A percentile compares a stretch with the other conserved stretches of the same genome.
phyloP scores from a whole-genome alignment of 2,329 filamentous ascomycete genomes.

The Westerdykella aurantiaca region DNA sequence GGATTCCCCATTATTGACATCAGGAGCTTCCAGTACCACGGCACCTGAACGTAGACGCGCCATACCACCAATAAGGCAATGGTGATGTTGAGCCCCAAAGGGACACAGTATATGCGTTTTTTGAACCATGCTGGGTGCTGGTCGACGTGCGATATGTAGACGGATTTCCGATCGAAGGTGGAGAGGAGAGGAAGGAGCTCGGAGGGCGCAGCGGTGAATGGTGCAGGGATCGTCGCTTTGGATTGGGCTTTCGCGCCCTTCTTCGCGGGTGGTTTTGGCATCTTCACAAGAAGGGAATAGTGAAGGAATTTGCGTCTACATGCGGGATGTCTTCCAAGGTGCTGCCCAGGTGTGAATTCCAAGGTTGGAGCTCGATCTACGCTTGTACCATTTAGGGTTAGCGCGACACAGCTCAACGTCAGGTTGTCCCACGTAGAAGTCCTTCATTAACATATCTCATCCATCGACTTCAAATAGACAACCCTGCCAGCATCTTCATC shows the following conservation, averaged over 20 bases:
- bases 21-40: slow-evolving; percentile 66
- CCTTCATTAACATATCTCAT: too few relatives aligned
- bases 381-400: too few relatives aligned
- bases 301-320: slow-evolving; percentile 6
- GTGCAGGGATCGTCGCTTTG: slow-evolving; percentile 45
- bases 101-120: slow-evolving; percentile 74
- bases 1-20: slow-evolving; percentile 59
- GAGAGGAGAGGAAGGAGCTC: slow-evolving; percentile 61
- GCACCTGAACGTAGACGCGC: slow-evolving; percentile 63
- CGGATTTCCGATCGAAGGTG: slow-evolving; percentile 59
- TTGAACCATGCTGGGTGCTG: slow-evolving; percentile 64
- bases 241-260: slow-evolving; percentile 9
- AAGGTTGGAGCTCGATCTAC: too few relatives aligned
- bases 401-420: too few relatives aligned
- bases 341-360: too few relatives aligned
- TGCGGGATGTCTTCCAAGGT: too few relatives aligned
- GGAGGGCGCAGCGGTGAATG: slow-evolving; percentile 62
- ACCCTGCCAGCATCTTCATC: too few relatives aligned
- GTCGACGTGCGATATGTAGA: slow-evolving; percentile 86
- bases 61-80: slow-evolving; percentile 60
- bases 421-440: too few relatives aligned
- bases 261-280: slow-evolving; percentile 14
- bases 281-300: slow-evolving; percentile 4
- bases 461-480: too few relatives aligned
- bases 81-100: slow-evolving; percentile 66